Percentiles rank a stretch among this genome's conserved stretches.
Evolutionary conservation across 2,329 filamentous ascomycete species (phyloP).

Genomic region (Cercospora sesami): DNA sequence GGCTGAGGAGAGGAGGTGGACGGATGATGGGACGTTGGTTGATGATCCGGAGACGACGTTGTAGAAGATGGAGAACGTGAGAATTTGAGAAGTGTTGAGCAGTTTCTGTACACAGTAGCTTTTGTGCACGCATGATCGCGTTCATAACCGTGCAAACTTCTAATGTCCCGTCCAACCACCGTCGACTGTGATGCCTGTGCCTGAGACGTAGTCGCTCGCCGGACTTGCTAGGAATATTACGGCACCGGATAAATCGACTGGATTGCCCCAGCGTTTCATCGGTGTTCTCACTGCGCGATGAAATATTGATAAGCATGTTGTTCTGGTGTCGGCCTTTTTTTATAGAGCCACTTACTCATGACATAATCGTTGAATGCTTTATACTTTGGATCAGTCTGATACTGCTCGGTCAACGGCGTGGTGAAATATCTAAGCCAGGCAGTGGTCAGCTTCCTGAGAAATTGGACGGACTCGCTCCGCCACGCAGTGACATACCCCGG

Average conservation of each 20-base stretch:
- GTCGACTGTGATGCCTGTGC: constrained; percentile 78
- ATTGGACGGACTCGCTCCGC: too few relatives aligned
- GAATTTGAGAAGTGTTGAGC: background rate
- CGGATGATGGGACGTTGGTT: background rate
- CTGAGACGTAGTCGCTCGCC: constrained; percentile 75
- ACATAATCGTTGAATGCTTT: constrained; percentile 66
- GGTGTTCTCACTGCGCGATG: constrained; percentile 67
- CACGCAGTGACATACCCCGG: constrained; percentile 58
- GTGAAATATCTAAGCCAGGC: constrained; percentile 24
- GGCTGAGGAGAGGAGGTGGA: background rate
- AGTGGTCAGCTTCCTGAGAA: too few relatives aligned
- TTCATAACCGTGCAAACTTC: background rate
- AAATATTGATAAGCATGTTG: background rate
- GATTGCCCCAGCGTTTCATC: constrained; percentile 75
- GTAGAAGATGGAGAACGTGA: background rate
- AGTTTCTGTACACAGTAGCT: background rate
- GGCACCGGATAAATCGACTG: constrained; percentile 83
- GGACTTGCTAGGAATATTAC: constrained; percentile 73
- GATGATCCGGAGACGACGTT: background rate
- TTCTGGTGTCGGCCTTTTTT: too few relatives aligned
- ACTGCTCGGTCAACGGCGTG: constrained; percentile 31
- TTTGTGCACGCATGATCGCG: background rate
- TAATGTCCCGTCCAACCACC: constrained; percentile 60
- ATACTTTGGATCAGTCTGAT: constrained; percentile 30
- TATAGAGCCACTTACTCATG: constrained; percentile 6